phyloP scores from a whole-genome alignment of 2,329 filamentous ascomycete species.

The Arthroderma sp. region DNA sequence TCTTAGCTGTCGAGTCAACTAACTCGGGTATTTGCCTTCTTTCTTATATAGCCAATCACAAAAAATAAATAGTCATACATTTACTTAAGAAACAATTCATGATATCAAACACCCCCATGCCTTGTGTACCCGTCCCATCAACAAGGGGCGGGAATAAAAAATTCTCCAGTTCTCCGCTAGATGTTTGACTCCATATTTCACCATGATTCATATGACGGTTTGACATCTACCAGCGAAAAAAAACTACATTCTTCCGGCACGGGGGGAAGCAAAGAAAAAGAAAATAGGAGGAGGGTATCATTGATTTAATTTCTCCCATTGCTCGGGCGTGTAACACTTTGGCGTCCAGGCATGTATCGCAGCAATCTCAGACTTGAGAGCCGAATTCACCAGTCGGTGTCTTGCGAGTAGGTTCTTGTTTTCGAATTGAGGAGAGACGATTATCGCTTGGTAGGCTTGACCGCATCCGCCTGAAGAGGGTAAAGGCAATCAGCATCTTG shows the following conservation, averaged over 20 bases:
- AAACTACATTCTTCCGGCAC: not conserved
- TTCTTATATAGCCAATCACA: too few species aligned
- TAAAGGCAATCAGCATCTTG: not conserved
- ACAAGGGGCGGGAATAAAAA: too few species aligned
- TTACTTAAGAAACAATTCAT: too few species aligned
- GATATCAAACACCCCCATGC: too few species aligned
- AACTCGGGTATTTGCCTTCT: too few species aligned
- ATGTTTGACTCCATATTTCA: too few species aligned
- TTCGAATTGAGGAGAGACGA: constrained; percentile 56
- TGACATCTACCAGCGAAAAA: too few species aligned
- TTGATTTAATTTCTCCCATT: constrained; percentile 61
- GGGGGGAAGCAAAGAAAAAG: not conserved
- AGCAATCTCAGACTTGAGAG: constrained; percentile 75
- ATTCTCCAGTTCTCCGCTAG: too few species aligned
- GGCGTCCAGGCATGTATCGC: constrained; percentile 91
- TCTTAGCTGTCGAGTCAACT: too few species aligned
- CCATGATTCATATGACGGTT: too few species aligned
- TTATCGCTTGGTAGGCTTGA: constrained; percentile 56
- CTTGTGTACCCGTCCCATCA: too few species aligned
- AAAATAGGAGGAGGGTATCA: constrained; percentile 9
- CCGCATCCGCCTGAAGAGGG: constrained; percentile 49
- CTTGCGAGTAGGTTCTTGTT: constrained; percentile 67
- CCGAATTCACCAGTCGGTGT: constrained; percentile 72
- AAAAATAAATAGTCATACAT: too few species aligned
- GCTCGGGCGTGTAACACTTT: constrained; percentile 81